phyloP scores from a whole-genome alignment of 768 basidiomycete genomes.

The Pulveroboletus frians region DNA sequence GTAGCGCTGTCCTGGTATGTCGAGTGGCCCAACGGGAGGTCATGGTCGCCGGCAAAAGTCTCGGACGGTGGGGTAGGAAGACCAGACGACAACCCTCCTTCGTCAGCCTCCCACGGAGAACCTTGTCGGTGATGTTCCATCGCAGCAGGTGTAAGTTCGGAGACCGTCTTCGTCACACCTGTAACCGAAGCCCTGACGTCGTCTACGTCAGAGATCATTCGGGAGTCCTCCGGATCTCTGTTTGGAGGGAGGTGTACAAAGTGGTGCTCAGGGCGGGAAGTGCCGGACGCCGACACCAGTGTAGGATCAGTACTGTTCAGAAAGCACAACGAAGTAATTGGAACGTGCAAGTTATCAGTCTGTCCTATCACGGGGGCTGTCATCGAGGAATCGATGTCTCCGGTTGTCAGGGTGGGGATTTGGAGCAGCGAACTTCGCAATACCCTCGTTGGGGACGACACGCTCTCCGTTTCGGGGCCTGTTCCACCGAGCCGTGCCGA shows the following conservation, averaged over 20 bases:
- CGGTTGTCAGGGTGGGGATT: not conserved
- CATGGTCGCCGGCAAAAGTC: not conserved
- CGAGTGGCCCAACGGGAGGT: not conserved
- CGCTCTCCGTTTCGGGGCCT: not conserved
- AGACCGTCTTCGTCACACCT: too few species aligned
- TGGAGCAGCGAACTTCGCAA: not conserved
- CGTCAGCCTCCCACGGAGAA: not conserved
- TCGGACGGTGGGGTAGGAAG: conserved; percentile 9
- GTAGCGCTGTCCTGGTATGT: not conserved
- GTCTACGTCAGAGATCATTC: not conserved
- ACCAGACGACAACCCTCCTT: not conserved
- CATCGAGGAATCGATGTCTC: not conserved
- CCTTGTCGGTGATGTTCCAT: not conserved
- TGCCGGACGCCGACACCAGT: not conserved
- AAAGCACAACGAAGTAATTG: not conserved
- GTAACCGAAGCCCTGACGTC: not conserved
- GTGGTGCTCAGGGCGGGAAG: not conserved
- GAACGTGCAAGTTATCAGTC: not conserved
- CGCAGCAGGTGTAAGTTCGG: not conserved
- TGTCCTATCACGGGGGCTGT: not conserved
- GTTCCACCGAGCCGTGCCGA: too few species aligned
- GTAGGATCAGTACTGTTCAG: not conserved
- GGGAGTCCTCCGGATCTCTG: not conserved
- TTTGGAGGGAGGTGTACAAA: not conserved
- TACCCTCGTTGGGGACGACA: not conserved